Base-by-base conservation (phyloP, 257 asterid species). In the Solanum chaucha region DNA sequence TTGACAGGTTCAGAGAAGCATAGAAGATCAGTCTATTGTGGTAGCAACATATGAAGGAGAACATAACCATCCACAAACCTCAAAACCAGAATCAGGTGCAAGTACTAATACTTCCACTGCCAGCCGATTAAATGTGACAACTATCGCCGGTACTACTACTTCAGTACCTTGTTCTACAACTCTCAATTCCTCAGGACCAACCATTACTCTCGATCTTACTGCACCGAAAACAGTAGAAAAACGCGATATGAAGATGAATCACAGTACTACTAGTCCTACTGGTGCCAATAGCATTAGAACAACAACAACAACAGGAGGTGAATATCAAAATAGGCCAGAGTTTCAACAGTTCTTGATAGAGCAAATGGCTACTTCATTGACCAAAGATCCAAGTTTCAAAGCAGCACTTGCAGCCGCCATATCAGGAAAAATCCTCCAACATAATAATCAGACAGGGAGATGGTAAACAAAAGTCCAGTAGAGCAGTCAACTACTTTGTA, bases 351-450 rank as follows among this genome's bases (percentile, higher is more conserved):
- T 86, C 87, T 86, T 97, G 82, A 93, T 97, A 51, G 97, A 97
- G 40, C 96, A 95, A 28, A 97, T 97, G 99, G 99, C 98, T 59
- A 89, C 98, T 6, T 92, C 96, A 26, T 90, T 97, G 85, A 97
- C 99, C 13, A 93, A 93, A 85, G 99, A 97, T 89, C 99, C 99
- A 8, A 92, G 92, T 74, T 97, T 97, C 91, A 93, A 93, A 88
- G 98, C 98, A 55, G 98, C 98, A 2, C 88, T 97, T 34, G 98
- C 99, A n/a, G 98, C 99, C 35, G 99, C 99, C 81, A 94, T 96
- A 80, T 93, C 98, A 4, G 98, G 99, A 88, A 94, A 94, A 87
- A 83, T 94, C 51, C 92, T 94, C 87, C 95, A 94, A 36, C 90
- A 86, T 89, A 90, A 68, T 3, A 68, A 64, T 68, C 85, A 81